A percentile compares a stretch with the other conserved stretches of the same genome.
phyloP scores from a whole-genome alignment of 148 eudicot species.

The Persicaria tinctoria region DNA sequence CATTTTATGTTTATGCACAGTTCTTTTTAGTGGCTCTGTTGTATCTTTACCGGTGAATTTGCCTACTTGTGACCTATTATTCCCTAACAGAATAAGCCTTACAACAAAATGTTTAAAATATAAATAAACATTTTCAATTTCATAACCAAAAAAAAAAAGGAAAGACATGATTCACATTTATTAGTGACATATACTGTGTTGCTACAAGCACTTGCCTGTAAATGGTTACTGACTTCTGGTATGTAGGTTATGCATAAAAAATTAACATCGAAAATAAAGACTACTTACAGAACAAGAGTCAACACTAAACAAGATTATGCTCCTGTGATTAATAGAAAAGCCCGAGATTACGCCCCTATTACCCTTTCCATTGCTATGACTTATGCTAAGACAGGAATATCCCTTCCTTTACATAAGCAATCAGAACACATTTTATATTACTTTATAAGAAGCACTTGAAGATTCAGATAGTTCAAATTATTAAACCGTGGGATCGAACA shows the following conservation, averaged over 20 bases:
- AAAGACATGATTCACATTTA: too few relatives aligned
- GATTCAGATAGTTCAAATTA: neutral
- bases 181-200: neutral
- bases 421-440: neutral
- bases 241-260: neutral
- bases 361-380: neutral
- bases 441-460: neutral
- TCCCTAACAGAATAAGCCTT: too few relatives aligned
- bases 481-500: neutral
- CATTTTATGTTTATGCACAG: neutral
- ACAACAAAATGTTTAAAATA: too few relatives aligned
- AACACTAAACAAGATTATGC: too few relatives aligned
- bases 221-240: neutral
- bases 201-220: neutral
- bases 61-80: too few relatives aligned
- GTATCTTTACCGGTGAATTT: too few relatives aligned
- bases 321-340: too few relatives aligned
- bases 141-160: too few relatives aligned
- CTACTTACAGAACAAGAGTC: too few relatives aligned
- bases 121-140: too few relatives aligned
- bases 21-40: too few relatives aligned
- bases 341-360: neutral
- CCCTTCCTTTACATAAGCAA: neutral
- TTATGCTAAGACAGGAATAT: neutral
- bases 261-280: too few relatives aligned